phyloP scores from a whole-genome alignment of 2,329 filamentous ascomycete species.

The Claviceps purpurea region DNA sequence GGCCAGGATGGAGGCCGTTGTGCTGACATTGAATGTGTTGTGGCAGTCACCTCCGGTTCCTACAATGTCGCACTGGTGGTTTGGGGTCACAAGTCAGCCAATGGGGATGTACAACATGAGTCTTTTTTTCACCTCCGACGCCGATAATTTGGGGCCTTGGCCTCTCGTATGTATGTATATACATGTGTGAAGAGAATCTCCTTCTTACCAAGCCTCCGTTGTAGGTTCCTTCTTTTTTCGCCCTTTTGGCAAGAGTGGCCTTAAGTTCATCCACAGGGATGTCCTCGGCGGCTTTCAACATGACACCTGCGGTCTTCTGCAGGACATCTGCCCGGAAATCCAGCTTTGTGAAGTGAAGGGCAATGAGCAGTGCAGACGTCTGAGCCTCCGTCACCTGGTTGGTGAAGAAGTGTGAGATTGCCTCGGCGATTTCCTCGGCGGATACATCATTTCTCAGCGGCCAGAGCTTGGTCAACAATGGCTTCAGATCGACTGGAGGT shows the following conservation, averaged over 20 bases:
- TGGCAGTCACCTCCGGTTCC: slow-evolving; percentile 93
- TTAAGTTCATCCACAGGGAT: slow-evolving; percentile 53
- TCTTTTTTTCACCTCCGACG: background rate
- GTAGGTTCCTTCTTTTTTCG: slow-evolving; percentile 59
- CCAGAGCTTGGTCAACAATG: slow-evolving; percentile 62
- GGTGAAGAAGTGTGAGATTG: slow-evolving; percentile 83
- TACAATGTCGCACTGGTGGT: slow-evolving; percentile 67
- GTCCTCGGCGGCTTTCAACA: slow-evolving; percentile 65
- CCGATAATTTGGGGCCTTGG: background rate
- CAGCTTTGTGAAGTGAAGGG: slow-evolving; percentile 79
- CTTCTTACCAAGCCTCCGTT: slow-evolving; percentile 63
- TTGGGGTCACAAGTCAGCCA: background rate
- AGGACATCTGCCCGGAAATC: slow-evolving; percentile 78
- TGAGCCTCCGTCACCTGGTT: slow-evolving; percentile 81
- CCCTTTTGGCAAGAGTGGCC: slow-evolving; percentile 45
- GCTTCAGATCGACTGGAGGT: slow-evolving; percentile 46
- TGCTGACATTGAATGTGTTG: slow-evolving; percentile 97
- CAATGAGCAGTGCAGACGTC: slow-evolving; percentile 74
- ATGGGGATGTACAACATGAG: slow-evolving; percentile 5
- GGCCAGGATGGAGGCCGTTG: slow-evolving; percentile 83
- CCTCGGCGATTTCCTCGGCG: slow-evolving; percentile 74
- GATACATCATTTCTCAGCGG: slow-evolving; percentile 43
- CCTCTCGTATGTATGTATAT: too few species aligned
- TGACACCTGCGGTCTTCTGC: slow-evolving; percentile 67
- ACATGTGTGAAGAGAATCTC: background rate